Evolutionary conservation across 768 basidiomycete species (phyloP).

Genomic region (Peribolospora kevripleyi): DNA sequence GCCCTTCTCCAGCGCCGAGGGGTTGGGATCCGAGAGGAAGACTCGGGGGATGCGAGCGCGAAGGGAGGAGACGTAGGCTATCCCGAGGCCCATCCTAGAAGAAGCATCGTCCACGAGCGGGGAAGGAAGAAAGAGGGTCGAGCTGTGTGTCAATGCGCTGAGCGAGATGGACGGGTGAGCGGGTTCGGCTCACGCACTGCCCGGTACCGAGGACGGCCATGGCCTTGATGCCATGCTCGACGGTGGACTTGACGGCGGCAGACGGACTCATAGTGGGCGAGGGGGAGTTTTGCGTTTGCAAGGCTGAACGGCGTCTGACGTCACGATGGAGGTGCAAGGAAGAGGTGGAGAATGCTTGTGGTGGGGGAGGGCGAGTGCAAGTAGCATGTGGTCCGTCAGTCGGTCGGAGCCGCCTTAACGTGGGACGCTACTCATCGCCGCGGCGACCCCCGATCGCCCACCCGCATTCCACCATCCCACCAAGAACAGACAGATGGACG

Average conservation of each 20-base stretch:
- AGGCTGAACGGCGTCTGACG: too few relatives aligned
- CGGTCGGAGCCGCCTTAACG: too few relatives aligned
- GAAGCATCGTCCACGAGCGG: not conserved
- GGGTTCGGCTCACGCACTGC: not conserved
- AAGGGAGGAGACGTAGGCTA: slow-evolving; percentile 38
- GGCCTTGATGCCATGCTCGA: slow-evolving; percentile 46
- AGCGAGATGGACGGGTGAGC: not conserved
- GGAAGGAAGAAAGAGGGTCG: not conserved
- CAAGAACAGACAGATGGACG: too few relatives aligned
- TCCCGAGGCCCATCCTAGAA: slow-evolving; percentile 49
- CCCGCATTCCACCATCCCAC: too few relatives aligned
- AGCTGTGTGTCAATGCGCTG: not conserved
- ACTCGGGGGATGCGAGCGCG: not conserved
- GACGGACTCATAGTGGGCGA: not conserved
- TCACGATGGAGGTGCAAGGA: too few relatives aligned
- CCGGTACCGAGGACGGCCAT: slow-evolving; percentile 37
- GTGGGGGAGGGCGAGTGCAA: not conserved
- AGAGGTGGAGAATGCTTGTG: not conserved
- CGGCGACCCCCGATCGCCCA: too few relatives aligned
- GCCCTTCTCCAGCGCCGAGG: slow-evolving; percentile 43
- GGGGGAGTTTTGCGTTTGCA: not conserved
- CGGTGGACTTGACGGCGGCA: slow-evolving; percentile 22
- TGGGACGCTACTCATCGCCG: too few relatives aligned
- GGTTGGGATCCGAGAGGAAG: not conserved
- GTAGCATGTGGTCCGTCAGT: not conserved